Percentiles rank a stretch among this genome's conserved stretches.
These are phyloP conservation scores for Claviceps quebecensis DNA, from an alignment of 2,329 filamentous ascomycete genomes.

Conservation along the genomic window DNA sequence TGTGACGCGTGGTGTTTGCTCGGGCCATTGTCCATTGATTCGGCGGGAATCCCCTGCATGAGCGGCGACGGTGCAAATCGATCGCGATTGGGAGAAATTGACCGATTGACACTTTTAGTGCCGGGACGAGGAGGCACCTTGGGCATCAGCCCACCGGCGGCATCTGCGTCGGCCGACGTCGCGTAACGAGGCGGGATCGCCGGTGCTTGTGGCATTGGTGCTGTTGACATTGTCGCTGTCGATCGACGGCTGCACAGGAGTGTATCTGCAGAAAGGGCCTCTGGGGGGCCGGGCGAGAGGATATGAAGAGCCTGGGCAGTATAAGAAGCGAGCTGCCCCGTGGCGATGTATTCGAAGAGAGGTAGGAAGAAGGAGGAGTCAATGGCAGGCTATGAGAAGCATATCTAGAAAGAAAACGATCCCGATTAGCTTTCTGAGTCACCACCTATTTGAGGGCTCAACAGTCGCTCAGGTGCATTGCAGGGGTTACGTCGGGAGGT, in stretches of 20 bases:
- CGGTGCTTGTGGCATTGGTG: constrained; percentile 36
- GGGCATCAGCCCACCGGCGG: constrained; percentile 33
- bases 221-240: constrained; percentile 29
- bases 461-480: neutral
- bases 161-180: constrained; percentile 33
- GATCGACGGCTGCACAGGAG: neutral
- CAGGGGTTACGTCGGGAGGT: neutral
- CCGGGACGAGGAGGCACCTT: constrained; percentile 66
- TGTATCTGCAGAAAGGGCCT: neutral
- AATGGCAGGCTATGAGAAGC: neutral
- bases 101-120: constrained; percentile 58
- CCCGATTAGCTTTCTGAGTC: constrained; percentile 1
- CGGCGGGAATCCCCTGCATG: constrained; percentile 50
- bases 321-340: neutral
- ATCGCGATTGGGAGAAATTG: constrained; percentile 61
- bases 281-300: neutral
- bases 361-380: neutral
- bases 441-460: neutral
- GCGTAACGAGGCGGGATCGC: constrained; percentile 42
- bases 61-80: constrained; percentile 77
- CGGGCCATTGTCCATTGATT: constrained; percentile 22
- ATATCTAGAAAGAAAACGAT: neutral
- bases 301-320: neutral
- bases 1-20: constrained; percentile 20
- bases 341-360: neutral